A percentile compares a stretch with the other conserved stretches of the same genome.
Evolutionary conservation across 345 rosid species (phyloP).

Genomic region (Cardamine chenopodiifolia): DNA sequence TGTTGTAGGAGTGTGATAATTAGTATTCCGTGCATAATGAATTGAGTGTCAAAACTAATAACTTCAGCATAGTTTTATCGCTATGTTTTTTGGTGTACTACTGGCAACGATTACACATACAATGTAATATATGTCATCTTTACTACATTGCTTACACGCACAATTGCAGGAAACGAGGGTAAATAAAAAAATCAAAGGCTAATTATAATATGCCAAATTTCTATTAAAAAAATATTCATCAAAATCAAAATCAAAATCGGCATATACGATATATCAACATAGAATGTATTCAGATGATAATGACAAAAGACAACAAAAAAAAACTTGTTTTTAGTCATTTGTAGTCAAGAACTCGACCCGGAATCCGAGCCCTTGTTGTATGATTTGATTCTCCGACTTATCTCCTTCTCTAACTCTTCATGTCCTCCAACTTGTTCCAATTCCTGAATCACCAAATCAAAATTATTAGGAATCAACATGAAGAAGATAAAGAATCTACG

Average conservation of each 20-base stretch:
- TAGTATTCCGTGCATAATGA: background rate
- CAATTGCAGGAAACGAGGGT: background rate
- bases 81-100: background rate
- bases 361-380: conserved; percentile 40
- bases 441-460: conserved; percentile 49
- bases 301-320: background rate
- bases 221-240: background rate
- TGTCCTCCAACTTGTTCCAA: conserved; percentile 76
- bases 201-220: background rate
- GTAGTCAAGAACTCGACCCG: conserved; percentile 32
- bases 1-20: background rate
- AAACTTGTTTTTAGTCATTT: background rate
- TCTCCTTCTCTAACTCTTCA: conserved; percentile 79
- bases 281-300: conserved; percentile 1
- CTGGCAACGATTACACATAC: background rate
- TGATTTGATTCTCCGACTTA: conserved; percentile 56
- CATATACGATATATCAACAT: conserved; percentile 27
- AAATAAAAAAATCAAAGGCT: background rate
- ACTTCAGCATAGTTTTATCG: background rate
- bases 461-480: background rate
- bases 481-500: background rate
- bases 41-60: background rate
- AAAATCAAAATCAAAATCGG: conserved; percentile 27
- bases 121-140: background rate
- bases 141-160: background rate